Evolutionary conservation across 768 basidiomycete genomes (phyloP).

Genomic region (Phlegmacium glaucopus): DNA sequence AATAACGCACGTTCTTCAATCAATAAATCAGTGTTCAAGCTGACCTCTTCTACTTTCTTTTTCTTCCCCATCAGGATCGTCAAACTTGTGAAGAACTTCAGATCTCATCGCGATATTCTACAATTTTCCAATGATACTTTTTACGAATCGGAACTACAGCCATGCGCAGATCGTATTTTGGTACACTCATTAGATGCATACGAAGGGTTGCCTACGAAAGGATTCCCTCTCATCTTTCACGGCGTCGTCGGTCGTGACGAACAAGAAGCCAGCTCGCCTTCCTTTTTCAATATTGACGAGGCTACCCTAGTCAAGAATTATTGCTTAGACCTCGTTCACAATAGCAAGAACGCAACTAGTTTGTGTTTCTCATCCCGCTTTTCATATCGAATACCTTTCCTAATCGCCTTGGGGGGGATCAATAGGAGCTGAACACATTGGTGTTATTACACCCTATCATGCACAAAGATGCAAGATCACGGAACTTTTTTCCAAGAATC

Average conservation of each 20-base stretch:
- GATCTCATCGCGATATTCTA: constrained; percentile 54
- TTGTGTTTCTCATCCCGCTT: constrained; percentile 12
- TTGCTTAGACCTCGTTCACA: constrained; percentile 26
- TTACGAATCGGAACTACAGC: constrained; percentile 47
- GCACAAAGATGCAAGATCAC: constrained; percentile 57
- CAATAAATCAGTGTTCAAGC: too few species aligned
- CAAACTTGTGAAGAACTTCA: constrained; percentile 58
- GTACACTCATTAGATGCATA: constrained; percentile 35
- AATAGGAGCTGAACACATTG: constrained; percentile 46
- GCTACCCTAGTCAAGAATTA: constrained; percentile 50
- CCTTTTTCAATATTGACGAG: constrained; percentile 63
- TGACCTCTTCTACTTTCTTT: too few species aligned
- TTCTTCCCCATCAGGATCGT: constrained; percentile 43
- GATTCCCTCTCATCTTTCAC: constrained; percentile 59
- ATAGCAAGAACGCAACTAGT: constrained; percentile 40
- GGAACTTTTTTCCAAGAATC: constrained; percentile 28
- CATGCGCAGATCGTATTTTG: constrained; percentile 43
- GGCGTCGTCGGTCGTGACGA: constrained; percentile 51
- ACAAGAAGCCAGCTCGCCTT: constrained; percentile 53
- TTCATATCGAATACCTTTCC: background rate
- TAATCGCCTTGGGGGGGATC: background rate
- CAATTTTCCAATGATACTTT: constrained; percentile 55
- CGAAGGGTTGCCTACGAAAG: constrained; percentile 34
- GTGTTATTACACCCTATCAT: constrained; percentile 69
- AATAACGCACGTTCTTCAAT: constrained; percentile 31